A percentile compares a stretch with the other conserved stretches of the same genome.
Conservation (phyloP, 2,329 filamentous ascomycete genomes). For the Ophiostoma sp. region DNA sequence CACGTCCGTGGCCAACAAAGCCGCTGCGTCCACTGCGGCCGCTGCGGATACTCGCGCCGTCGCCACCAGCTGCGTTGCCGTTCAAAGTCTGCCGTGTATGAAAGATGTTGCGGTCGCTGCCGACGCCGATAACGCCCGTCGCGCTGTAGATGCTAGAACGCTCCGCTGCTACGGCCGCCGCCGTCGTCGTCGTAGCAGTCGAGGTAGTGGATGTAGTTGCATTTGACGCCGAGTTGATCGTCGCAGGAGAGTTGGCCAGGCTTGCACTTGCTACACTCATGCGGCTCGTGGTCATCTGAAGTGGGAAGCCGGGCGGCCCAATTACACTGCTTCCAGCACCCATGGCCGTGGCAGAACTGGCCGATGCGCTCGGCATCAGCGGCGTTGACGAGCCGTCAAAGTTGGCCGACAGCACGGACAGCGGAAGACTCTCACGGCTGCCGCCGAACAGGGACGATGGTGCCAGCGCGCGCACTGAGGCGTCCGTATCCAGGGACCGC, state of each 20-base stretch:
- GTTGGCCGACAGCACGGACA: constrained; percentile 71
- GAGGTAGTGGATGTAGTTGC: constrained; percentile 19
- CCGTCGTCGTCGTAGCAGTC: constrained; percentile 24
- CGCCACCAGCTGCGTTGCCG: constrained; percentile 42
- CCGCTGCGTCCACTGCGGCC: constrained; percentile 80
- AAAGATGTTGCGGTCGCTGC: constrained; percentile 58
- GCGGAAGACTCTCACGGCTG: constrained; percentile 70
- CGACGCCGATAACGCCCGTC: constrained; percentile 51
- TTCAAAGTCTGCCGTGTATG: constrained; percentile 48
- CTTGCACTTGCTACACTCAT: constrained; percentile 28
- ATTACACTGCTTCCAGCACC: constrained; percentile 32
- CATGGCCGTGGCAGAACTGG: constrained; percentile 42
- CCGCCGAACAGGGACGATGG: constrained; percentile 78
- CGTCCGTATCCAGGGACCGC: constrained; percentile 78
- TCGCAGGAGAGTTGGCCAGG: constrained; percentile 34
- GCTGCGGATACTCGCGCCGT: constrained; percentile 73
- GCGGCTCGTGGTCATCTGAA: constrained; percentile 45
- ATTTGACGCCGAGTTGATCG: constrained; percentile 21
- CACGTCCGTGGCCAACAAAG: constrained; percentile 66
- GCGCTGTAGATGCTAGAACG: constrained; percentile 78
- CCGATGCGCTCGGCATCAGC: constrained; percentile 53
- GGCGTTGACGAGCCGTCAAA: constrained; percentile 42
- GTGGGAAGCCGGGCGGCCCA: constrained; percentile 38
- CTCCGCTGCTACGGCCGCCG: constrained; percentile 42
- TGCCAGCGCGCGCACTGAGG: constrained; percentile 76